These are phyloP conservation scores for Acanthamoeba lugdunensis DNA, from an alignment of 208 protist species.

Conservation along the genomic window DNA sequence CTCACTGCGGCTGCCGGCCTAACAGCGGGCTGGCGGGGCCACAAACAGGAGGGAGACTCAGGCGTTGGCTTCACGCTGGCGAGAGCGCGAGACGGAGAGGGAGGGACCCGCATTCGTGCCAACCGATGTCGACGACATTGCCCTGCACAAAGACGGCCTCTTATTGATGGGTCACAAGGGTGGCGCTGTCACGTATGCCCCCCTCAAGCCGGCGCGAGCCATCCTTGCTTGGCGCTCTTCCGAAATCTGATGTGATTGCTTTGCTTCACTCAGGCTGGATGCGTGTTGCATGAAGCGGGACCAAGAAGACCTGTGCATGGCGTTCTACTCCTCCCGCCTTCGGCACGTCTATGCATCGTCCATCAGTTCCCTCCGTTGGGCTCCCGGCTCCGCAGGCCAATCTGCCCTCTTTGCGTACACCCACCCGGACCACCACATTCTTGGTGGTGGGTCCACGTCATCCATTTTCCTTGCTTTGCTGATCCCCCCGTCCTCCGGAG, in stretches of 20 bases:
- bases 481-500: neutral
- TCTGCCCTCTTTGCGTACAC: neutral
- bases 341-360: neutral
- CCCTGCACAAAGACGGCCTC: neutral
- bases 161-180: neutral
- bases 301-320: constrained; percentile 1
- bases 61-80: neutral
- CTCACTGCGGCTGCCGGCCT: neutral
- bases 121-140: constrained; percentile 3
- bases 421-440: neutral
- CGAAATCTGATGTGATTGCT: neutral
- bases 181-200: neutral
- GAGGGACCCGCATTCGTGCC: neutral
- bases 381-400: neutral
- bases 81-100: neutral
- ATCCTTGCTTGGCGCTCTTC: neutral
- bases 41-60: neutral
- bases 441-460: neutral
- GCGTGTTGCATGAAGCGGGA: constrained; percentile 13
- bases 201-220: no score
- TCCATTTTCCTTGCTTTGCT: neutral
- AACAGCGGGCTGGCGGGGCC: neutral
- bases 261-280: neutral
- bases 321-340: neutral
- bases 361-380: constrained; percentile 16